A percentile compares a stretch with the other conserved stretches of the same genome.
Evolutionary conservation across 331 rosid genomes (phyloP).

Genomic region (Malus hybrid): DNA sequence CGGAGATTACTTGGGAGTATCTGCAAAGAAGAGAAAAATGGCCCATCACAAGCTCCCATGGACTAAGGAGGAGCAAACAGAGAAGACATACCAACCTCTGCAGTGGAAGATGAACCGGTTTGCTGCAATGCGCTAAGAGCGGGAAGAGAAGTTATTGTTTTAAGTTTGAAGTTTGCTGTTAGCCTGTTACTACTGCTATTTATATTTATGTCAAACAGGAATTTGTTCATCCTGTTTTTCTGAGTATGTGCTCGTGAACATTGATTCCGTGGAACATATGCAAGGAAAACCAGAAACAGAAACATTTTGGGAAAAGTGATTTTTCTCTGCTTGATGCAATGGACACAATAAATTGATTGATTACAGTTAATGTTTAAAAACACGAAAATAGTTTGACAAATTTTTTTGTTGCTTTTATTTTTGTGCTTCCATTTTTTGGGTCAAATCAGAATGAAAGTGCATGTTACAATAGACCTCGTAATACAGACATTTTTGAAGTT

Average conservation of each 20-base stretch:
- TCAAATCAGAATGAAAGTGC: no score
- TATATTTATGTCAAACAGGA: constrained; percentile 10
- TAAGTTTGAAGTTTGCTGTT: constrained; percentile 12
- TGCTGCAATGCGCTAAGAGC: constrained; percentile 44
- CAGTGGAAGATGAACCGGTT: constrained; percentile 45
- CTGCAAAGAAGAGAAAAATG: constrained; percentile 51
- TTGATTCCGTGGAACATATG: constrained; percentile 3
- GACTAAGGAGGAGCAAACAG: constrained; percentile 37
- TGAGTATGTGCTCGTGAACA: not conserved
- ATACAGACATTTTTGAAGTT: no score
- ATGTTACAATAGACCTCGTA: no score
- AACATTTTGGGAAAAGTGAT: not conserved
- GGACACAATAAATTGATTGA: not conserved
- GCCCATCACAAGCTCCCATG: constrained; percentile 71
- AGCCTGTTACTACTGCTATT: not conserved
- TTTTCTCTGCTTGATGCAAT: constrained; percentile 7
- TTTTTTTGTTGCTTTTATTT: no score
- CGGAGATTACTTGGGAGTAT: constrained; percentile 52
- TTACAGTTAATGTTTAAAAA: not conserved
- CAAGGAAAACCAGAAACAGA: not conserved
- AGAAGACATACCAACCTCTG: constrained; percentile 28
- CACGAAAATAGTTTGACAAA: no score
- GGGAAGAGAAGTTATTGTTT: not conserved
- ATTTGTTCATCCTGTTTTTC: constrained; percentile 14
- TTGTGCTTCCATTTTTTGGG: no score